These are phyloP conservation scores for Fusarium scirpi DNA, from an alignment of 2,329 filamentous ascomycete species.

Conservation along the genomic window DNA sequence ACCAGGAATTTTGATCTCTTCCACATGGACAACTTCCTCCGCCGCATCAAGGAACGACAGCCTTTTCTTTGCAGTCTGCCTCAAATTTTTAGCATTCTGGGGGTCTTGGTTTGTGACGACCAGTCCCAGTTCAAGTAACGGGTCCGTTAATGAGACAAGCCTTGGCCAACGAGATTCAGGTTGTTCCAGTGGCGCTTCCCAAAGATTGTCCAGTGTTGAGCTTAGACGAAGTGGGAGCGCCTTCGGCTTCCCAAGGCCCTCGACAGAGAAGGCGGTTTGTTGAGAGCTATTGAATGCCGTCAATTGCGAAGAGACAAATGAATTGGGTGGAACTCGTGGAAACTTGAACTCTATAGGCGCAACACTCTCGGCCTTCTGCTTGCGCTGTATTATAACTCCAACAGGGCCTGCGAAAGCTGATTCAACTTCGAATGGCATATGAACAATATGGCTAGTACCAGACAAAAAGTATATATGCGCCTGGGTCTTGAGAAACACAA, in stretches of 20 bases:
- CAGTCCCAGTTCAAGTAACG: slow-evolving; percentile 85
- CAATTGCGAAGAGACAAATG: slow-evolving; percentile 79
- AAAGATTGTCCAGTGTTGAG: slow-evolving; percentile 68
- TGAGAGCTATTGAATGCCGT: slow-evolving; percentile 65
- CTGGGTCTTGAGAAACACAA: slow-evolving; percentile 92
- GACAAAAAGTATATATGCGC: slow-evolving; percentile 93
- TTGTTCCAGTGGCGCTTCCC: slow-evolving; percentile 65
- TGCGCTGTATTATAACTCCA: slow-evolving; percentile 89
- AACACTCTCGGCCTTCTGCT: slow-evolving; percentile 65
- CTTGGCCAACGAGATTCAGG: slow-evolving; percentile 75
- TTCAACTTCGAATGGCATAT: slow-evolving; percentile 95
- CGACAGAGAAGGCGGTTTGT: slow-evolving; percentile 66
- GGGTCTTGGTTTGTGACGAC: slow-evolving; percentile 73
- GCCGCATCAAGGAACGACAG: slow-evolving; percentile 74
- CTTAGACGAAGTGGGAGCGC: slow-evolving; percentile 64
- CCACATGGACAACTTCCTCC: slow-evolving; percentile 88
- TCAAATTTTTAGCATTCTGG: slow-evolving; percentile 43
- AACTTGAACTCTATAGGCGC: slow-evolving; percentile 67
- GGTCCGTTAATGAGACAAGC: slow-evolving; percentile 86
- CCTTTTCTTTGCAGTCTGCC: slow-evolving; percentile 55
- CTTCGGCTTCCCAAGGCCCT: slow-evolving; percentile 67
- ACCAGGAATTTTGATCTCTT: slow-evolving; percentile 71
- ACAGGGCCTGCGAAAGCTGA: slow-evolving; percentile 83
- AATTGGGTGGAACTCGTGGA: slow-evolving; percentile 79
- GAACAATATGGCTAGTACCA: slow-evolving; percentile 87